These are phyloP conservation scores for Tylopilus sp. DNA, from an alignment of 768 basidiomycete genomes.

Conservation along the genomic window DNA sequence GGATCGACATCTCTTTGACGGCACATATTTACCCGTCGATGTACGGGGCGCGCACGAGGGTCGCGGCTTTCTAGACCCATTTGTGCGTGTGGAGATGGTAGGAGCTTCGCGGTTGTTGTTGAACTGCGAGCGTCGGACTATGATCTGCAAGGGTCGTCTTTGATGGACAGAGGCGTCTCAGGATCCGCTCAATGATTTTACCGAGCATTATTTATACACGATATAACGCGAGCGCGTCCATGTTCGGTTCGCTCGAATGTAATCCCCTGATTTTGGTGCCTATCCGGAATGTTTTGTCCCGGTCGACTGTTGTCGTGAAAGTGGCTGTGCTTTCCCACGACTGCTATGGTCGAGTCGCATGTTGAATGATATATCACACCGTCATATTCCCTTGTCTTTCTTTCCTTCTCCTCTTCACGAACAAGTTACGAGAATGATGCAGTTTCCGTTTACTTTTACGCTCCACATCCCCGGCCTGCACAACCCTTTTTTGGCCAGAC, in stretches of 20 bases:
- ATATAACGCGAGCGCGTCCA: too few relatives aligned
- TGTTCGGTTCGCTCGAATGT: too few relatives aligned
- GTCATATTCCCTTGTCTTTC: background rate
- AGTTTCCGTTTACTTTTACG: conserved; percentile 72
- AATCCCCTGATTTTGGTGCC: too few relatives aligned
- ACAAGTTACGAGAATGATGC: conserved; percentile 35
- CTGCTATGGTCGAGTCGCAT: background rate
- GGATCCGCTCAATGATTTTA: too few relatives aligned
- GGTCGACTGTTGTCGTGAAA: background rate
- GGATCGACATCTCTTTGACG: background rate
- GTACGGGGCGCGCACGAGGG: background rate
- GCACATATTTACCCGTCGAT: background rate
- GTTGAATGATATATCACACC: background rate
- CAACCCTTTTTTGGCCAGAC: conserved; percentile 55
- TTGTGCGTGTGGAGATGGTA: too few relatives aligned
- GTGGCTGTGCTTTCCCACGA: conserved; percentile 11
- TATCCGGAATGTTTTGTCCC: too few relatives aligned
- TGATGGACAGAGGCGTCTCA: too few relatives aligned
- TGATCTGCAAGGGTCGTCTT: too few relatives aligned
- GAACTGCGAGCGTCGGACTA: too few relatives aligned
- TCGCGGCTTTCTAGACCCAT: too few relatives aligned
- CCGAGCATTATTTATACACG: too few relatives aligned
- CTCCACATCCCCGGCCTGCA: conserved; percentile 60
- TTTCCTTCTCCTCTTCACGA: conserved; percentile 16
- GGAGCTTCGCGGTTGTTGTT: too few relatives aligned